Evolutionary conservation across 352 stramenopile species (phyloP).

Genomic region (Phytopythium kandeliae): DNA sequence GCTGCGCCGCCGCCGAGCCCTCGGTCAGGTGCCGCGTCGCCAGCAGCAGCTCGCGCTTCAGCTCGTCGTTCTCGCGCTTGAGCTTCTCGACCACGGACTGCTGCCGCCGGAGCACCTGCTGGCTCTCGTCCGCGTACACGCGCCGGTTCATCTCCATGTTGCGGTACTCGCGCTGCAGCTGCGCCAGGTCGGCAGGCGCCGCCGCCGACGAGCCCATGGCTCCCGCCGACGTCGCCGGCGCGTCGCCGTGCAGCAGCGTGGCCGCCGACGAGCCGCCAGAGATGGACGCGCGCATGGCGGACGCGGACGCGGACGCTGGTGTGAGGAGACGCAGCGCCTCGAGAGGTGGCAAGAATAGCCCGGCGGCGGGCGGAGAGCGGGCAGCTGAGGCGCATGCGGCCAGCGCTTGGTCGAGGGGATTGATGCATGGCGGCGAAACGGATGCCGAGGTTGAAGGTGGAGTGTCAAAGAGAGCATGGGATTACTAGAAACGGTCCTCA

Average conservation of each 20-base stretch:
- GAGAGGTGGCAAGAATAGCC: no score
- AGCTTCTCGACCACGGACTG: constrained; percentile 90
- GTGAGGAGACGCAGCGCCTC: no score
- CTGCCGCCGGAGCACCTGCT: constrained; percentile 93
- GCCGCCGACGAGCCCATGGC: no score
- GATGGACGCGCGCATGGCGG: constrained; percentile 1
- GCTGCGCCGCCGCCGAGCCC: constrained; percentile 68
- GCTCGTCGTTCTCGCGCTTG: constrained; percentile 79
- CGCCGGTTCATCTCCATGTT: constrained; percentile 98
- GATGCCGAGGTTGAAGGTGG: no score
- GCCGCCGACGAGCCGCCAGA: not conserved
- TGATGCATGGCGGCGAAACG: no score
- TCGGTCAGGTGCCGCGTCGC: constrained; percentile 87
- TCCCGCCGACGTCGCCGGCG: not conserved
- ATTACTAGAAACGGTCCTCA: no score
- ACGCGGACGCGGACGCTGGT: no score
- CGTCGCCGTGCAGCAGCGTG: constrained; percentile 10
- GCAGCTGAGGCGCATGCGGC: no score
- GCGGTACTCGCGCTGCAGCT: constrained; percentile 93
- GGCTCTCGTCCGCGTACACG: constrained; percentile 90
- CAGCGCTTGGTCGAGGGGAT: no score
- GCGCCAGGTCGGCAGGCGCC: constrained; percentile 65
- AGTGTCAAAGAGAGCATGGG: no score
- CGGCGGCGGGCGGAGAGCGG: no score
- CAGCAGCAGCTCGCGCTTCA: constrained; percentile 87